Base-by-base conservation (phyloP, 2,329 filamentous ascomycete species). In the Talaromyces sp. region DNA sequence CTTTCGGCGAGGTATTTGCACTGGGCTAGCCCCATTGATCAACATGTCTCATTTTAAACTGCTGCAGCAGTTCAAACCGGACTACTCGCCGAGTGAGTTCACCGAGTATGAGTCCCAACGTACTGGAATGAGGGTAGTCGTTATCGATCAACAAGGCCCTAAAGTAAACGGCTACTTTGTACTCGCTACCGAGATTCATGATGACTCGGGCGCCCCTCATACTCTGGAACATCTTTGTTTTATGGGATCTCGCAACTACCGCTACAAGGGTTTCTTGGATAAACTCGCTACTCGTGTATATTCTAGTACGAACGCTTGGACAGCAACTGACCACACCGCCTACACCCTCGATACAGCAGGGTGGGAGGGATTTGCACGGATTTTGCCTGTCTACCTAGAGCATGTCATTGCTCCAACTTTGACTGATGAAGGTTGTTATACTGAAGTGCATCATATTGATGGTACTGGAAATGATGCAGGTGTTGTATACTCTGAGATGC, bases 401-500 rank as follows among this genome's bases (percentile, higher is more conserved):
- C 94, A 99, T 75, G 82, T 99, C 29, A 84, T 99, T 57, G 79
- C 95, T 8, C 94, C 94, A 0, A 96, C 91, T 7, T 80, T 99
- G 55, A 97, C 92, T 1, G 93, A 99, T 71, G 89, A 92, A 51
- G 91, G 86, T 10, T 97, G 95, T 70, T 88, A 93, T 60, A 99
- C 94, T 2, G 94, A 99, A 72, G 94, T 99, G 1, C 91, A 96
- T 76, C 94, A 99, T 70, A 84, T 99, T 50, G 91, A 99, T 68
- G 93, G 91, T 14, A 86, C 90, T 61, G 94, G 94, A 51, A 89
- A 97, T 58, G 94, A 99, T 80, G 94, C 94, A 37, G 94, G 91
- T 57, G 92, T 97, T 1, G 94, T 99, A 8, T 99, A 99, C 74
- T 97, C 93, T 0, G 94, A 99, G 75, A 99, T 99, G 94, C 94